A percentile compares a stretch with the other conserved stretches of the same genome.
These are phyloP conservation scores for Fusarium globosum DNA, from an alignment of 2,329 filamentous ascomycete species.

Conservation along the genomic window DNA sequence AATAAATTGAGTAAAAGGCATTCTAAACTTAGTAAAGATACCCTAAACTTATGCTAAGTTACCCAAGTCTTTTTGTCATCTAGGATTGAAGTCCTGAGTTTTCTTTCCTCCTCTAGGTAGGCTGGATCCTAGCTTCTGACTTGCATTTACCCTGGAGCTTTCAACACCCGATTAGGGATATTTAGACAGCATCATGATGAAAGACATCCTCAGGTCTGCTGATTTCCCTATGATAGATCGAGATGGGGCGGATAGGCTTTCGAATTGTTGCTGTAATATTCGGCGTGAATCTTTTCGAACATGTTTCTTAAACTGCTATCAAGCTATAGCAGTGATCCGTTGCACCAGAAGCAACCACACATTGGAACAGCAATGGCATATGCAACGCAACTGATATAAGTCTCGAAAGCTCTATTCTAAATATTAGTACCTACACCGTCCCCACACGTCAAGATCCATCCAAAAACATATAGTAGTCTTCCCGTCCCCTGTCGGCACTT, in stretches of 20 bases:
- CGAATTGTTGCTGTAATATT: background rate
- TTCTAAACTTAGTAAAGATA: no score
- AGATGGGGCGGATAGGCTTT: background rate
- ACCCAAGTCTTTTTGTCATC: no score
- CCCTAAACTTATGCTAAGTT: no score
- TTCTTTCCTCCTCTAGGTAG: no score
- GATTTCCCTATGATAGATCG: background rate
- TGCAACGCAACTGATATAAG: background rate
- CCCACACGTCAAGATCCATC: background rate
- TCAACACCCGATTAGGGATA: background rate
- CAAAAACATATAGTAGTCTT: background rate
- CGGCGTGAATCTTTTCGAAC: background rate
- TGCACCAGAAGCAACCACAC: background rate
- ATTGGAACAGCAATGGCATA: background rate
- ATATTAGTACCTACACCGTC: background rate
- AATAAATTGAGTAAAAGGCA: no score
- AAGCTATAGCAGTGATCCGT: background rate
- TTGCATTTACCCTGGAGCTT: slow-evolving; percentile 13
- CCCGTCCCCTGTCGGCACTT: background rate
- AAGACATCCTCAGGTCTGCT: slow-evolving; percentile 6
- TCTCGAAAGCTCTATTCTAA: background rate
- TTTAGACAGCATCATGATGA: slow-evolving; percentile 1
- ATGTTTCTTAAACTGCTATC: background rate
- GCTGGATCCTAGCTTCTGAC: background rate
- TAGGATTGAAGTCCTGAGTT: no score